These are phyloP conservation scores for Ceratocystis huliohia DNA, from an alignment of 2,329 filamentous ascomycete genomes.

Conservation along the genomic window DNA sequence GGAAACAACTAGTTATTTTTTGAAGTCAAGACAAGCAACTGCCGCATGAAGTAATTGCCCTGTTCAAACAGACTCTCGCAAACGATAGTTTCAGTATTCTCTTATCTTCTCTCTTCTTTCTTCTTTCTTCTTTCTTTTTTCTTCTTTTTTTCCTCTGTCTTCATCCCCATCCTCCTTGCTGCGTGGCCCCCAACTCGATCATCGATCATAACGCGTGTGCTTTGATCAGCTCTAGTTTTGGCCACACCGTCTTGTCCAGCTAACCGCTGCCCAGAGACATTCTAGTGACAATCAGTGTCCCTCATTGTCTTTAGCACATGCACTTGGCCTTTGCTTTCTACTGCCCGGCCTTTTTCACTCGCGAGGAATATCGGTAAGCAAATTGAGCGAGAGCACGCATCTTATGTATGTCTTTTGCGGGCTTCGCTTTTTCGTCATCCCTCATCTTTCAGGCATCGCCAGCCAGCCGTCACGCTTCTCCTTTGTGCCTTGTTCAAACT, in stretches of 20 bases:
- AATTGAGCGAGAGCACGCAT: not conserved
- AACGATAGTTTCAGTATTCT: not conserved
- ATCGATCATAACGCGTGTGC: not conserved
- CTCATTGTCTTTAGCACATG: not conserved
- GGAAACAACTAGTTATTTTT: not conserved
- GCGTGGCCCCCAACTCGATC: not conserved
- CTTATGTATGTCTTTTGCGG: not conserved
- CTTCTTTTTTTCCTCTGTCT: not conserved
- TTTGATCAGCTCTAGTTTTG: not conserved
- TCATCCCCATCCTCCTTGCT: not conserved
- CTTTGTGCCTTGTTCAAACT: not conserved
- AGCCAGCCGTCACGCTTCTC: not conserved
- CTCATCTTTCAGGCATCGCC: not conserved
- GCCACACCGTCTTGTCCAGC: not conserved
- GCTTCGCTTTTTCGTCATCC: not conserved
- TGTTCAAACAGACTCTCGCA: constrained; percentile 1
- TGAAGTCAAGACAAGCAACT: not conserved
- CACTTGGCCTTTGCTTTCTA: not conserved
- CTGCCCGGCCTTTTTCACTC: not conserved
- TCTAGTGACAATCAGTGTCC: not conserved
- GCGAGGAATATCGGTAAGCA: not conserved
- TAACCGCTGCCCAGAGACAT: too few species aligned
- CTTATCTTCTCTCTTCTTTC: not conserved
- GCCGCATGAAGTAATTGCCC: not conserved
- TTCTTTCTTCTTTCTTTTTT: not conserved